Base-by-base conservation (phyloP, 108 stramenopile genomes). In the Pseudonitzschia pungens region DNA sequence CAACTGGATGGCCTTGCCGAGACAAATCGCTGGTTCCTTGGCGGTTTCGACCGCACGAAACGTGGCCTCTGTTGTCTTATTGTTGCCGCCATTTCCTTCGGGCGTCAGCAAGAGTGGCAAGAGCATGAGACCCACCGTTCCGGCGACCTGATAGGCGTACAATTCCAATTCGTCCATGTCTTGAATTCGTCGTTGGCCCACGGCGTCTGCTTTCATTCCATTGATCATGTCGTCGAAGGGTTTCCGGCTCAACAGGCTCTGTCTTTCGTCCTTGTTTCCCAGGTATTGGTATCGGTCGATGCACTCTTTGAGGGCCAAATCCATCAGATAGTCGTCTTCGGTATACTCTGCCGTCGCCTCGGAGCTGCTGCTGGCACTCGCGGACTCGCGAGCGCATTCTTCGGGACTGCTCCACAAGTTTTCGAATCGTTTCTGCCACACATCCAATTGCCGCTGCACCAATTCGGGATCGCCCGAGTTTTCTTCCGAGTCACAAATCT, bases 101-200 rank as follows among this genome's bases (percentile, higher is more conserved):
- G n/a, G 0, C 12, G 60, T 31, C 0, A 72, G 28, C 0, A 76
- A 42, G 8, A 76, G 51, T 6, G 75, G 75, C 16, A 76, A 43
- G 6, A 76, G 51, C 75, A 76, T 76, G 32, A 72, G 40, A 1
- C 75, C 75, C 8, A 76, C 75, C 18, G 75, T 76, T 1, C 75
- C 75, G n/a, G 75, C 75, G 20, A 76, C 75, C 72, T 72, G 75
- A 72, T 76, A 76, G 42, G 63, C 75, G 42, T 76, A 76, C 6
- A 65, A 29, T 24, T 76, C 75, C n/a, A 76, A 65, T 44, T 71
- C 75, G 3, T 31, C 75, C 75, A 76, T 71, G 27, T 28, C 72
- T 31, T 33, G 22, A 24, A 76, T 72, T 4, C 55, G 64, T 45
- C 75, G 70, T 28, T 64, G 1, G 11, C 22, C 41, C 5, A 76